These are phyloP conservation scores for Annulohypoxylon stygium DNA, from an alignment of 495 filamentous ascomycete species.

Conservation along the genomic window DNA sequence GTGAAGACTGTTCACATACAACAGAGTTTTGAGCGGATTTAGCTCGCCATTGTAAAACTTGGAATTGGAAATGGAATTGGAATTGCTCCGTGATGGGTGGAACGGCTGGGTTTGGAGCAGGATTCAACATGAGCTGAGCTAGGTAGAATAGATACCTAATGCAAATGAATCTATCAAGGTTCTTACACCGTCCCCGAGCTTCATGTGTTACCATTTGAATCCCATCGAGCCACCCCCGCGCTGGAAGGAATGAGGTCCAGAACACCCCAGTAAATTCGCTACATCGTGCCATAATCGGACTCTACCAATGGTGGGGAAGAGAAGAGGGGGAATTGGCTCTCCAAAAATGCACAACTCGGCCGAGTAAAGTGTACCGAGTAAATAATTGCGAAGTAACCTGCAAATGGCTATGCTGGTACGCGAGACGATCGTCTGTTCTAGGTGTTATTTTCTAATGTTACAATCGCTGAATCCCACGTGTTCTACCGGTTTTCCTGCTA, in stretches of 20 bases:
- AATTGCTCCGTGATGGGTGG: constrained; percentile 1
- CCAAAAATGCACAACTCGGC: background rate
- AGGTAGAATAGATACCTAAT: constrained; percentile 4
- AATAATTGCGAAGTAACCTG: background rate
- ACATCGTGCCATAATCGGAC: background rate
- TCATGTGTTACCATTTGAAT: background rate
- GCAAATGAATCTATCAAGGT: background rate
- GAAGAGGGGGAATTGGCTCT: background rate
- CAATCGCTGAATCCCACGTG: background rate
- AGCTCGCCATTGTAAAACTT: background rate
- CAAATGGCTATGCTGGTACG: background rate
- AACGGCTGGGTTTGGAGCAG: background rate
- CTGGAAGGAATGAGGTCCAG: constrained; percentile 9
- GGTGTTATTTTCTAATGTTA: background rate
- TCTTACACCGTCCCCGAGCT: background rate
- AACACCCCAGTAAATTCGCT: background rate
- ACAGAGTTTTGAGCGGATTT: background rate
- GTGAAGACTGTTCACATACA: constrained; percentile 6
- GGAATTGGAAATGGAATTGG: background rate
- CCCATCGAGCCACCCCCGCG: background rate
- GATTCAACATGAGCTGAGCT: background rate
- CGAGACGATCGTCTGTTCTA: background rate
- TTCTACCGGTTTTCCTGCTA: background rate
- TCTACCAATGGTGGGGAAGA: background rate
- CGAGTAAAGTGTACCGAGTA: background rate